Evolutionary conservation across 108 stramenopile species (phyloP).

Genomic region (Nitzschia sp.): DNA sequence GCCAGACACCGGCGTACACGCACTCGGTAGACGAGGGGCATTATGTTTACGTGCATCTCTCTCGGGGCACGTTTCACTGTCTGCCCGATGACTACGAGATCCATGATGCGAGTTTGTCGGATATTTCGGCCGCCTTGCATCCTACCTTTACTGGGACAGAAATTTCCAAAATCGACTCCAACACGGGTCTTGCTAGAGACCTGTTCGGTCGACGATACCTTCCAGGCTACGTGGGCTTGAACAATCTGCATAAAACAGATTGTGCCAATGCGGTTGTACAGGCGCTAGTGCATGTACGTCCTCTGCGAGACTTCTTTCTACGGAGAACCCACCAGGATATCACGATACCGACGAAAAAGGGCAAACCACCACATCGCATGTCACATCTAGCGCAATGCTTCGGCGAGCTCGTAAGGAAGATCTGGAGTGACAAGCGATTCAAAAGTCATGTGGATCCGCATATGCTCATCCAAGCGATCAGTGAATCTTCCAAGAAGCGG

Average conservation of each 20-base stretch:
- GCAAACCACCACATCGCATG: constrained; percentile 26
- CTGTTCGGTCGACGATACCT: constrained; percentile 92
- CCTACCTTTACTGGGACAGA: constrained; percentile 71
- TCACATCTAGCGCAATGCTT: constrained; percentile 77
- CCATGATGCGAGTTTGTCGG: constrained; percentile 76
- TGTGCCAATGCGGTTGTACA: constrained; percentile 92
- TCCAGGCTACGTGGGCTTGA: constrained; percentile 94
- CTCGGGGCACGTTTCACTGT: constrained; percentile 84
- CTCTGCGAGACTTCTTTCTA: constrained; percentile 94
- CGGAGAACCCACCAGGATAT: constrained; percentile 26
- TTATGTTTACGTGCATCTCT: constrained; percentile 91
- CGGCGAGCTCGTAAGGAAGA: constrained; percentile 90
- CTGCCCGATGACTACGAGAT: constrained; percentile 98
- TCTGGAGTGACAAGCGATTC: constrained; percentile 94
- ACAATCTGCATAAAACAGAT: constrained; percentile 94
- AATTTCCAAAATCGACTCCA: constrained; percentile 76
- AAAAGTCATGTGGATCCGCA: constrained; percentile 95
- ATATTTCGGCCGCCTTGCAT: constrained; percentile 84
- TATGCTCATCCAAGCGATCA: constrained; percentile 91
- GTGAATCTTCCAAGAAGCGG: constrained; percentile 80
- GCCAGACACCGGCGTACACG: constrained; percentile 93
- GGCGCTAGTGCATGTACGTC: constrained; percentile 89
- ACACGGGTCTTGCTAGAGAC: constrained; percentile 81
- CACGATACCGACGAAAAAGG: constrained; percentile 17
- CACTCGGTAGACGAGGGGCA: constrained; percentile 92